Conservation (phyloP, 2,329 filamentous ascomycete genomes). For the Aphanocladium album region DNA sequence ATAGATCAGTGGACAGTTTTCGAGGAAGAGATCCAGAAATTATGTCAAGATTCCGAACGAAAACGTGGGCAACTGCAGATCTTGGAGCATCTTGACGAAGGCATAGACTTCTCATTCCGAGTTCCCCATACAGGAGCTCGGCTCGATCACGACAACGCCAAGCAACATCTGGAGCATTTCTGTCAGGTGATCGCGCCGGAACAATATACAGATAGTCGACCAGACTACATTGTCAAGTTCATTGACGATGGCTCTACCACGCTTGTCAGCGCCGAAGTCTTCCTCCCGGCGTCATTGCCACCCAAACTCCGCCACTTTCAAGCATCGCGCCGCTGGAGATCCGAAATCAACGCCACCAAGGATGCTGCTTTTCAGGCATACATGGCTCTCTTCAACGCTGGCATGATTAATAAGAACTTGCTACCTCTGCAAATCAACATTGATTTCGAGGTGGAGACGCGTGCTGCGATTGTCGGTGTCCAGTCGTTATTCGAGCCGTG, state of each 20-base stretch:
- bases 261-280: slow-evolving; percentile 53
- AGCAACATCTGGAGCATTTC: slow-evolving; percentile 76
- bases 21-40: slow-evolving; percentile 67
- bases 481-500: slow-evolving; percentile 43
- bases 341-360: slow-evolving; percentile 66
- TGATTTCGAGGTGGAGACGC: slow-evolving; percentile 33
- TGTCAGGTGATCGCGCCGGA: slow-evolving; percentile 57
- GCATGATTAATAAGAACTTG: slow-evolving; percentile 72
- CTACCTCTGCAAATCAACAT: slow-evolving; percentile 54
- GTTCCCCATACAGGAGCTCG: slow-evolving; percentile 51
- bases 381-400: slow-evolving; percentile 59
- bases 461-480: slow-evolving; percentile 31
- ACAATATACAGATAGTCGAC: slow-evolving; percentile 59
- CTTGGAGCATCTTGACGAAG: slow-evolving; percentile 40
- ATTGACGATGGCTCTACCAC: slow-evolving; percentile 23
- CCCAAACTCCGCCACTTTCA: slow-evolving; percentile 24
- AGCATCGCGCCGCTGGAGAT: slow-evolving; percentile 50
- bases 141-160: slow-evolving; percentile 68
- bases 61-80: slow-evolving; percentile 39
- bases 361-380: slow-evolving; percentile 85
- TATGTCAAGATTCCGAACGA: slow-evolving; percentile 62
- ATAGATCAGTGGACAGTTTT: slow-evolving; percentile 56
- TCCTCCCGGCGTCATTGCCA: slow-evolving; percentile 68
- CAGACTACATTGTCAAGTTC: slow-evolving; percentile 60
- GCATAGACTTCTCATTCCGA: slow-evolving; percentile 23